Base-by-base conservation (phyloP, 306 rosid species). In the Hippophae tibetana region DNA sequence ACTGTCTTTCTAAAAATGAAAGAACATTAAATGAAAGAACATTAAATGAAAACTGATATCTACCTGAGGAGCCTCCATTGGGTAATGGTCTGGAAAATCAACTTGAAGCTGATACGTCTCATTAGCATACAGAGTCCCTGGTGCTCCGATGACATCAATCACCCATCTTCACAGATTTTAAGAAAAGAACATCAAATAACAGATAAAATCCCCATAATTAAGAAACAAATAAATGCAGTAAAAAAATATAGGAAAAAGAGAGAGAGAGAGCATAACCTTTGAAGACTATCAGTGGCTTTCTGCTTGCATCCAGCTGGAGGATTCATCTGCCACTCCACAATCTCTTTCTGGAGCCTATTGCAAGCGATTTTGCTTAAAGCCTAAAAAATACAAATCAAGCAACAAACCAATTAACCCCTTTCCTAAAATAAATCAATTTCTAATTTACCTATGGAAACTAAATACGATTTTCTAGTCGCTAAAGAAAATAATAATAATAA, bases 1-100 rank as follows among this genome's bases (percentile, higher is more conserved):
- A 72, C 45, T 47, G 26, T 47, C 38, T 41, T 25, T 0, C 66
- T 47, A 58, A 58, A 26, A 11, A 69, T 13, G 47, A 10, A 31
- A 64, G 53, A 7, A 45, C 1, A 42, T 1, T 26, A 5, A 62
- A 69, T 13, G 47, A 10, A 31, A 64, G 53, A 7, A 45, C 1
- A 42, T 1, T 26, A 5, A 3, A n/a, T 51, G 45, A 53, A 57
- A 45, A 11, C n/a, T 43, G 14, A 10, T 31, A 14, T 58, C 13
- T 47, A 89, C 97, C 97, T 89, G 97, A 0, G 97, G 97, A 42
- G 97, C 97, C 72, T 89, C 97, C 97, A 89, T 89, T 2, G 97
- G 97, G 64, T 89, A 86, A 82, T 89, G 82, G 83, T 89, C 97
- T 1, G 97, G 97, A 64, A 89, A 89, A 54, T 89, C 97, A 7